These are phyloP conservation scores for Panaeolus papilionaceus DNA, from an alignment of 768 basidiomycete genomes.

Conservation along the genomic window DNA sequence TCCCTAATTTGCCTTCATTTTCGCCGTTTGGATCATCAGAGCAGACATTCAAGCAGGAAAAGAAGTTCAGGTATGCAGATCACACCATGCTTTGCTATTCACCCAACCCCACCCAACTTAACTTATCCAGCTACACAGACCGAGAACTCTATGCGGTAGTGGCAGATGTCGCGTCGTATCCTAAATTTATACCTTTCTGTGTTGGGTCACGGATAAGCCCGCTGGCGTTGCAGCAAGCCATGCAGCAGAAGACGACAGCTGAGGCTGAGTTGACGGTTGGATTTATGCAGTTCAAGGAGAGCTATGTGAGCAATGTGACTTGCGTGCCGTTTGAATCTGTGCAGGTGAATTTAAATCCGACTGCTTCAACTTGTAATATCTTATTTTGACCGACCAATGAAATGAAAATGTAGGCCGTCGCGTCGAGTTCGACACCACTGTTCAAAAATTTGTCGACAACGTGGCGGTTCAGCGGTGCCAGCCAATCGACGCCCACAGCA, in stretches of 20 bases:
- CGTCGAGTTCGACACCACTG: conserved; percentile 32
- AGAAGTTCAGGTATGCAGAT: neutral
- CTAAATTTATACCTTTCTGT: conserved; percentile 90
- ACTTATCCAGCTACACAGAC: conserved; percentile 67
- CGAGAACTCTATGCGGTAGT: conserved; percentile 86
- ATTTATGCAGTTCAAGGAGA: conserved; percentile 87
- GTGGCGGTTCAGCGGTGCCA: conserved; percentile 28
- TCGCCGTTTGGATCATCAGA: conserved; percentile 49
- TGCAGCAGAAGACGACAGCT: conserved; percentile 52
- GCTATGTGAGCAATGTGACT: conserved; percentile 85
- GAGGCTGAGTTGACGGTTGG: conserved; percentile 89
- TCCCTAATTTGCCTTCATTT: conserved; percentile 55
- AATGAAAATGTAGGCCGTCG: conserved; percentile 25
- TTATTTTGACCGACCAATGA: neutral
- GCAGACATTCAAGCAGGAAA: conserved; percentile 77
- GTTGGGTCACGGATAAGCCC: conserved; percentile 69
- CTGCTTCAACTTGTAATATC: neutral
- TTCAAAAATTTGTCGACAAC: conserved; percentile 33
- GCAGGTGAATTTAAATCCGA: conserved; percentile 56
- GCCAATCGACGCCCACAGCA: conserved; percentile 24
- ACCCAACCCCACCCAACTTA: conserved; percentile 15
- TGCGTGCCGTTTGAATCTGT: conserved; percentile 83
- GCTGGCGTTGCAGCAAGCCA: conserved; percentile 31
- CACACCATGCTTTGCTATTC: conserved; percentile 3
- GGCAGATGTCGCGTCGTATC: conserved; percentile 87